Evolutionary conservation across 257 asterid genomes (phyloP).

Genomic region (Verbascum thapsus): DNA sequence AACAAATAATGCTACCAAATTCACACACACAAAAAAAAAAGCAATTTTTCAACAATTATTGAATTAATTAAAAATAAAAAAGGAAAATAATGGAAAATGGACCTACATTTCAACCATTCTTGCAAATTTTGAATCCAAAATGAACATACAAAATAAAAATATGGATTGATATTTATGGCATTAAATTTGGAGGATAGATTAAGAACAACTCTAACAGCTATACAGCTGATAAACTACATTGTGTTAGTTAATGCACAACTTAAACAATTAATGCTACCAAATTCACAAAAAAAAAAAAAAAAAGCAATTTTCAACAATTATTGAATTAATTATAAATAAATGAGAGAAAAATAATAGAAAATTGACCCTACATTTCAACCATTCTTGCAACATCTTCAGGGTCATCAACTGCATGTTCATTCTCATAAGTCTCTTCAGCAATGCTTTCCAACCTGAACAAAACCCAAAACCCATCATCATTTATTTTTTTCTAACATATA

Average conservation of each 20-base stretch:
- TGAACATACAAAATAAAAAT: background rate
- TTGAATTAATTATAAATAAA: conserved; percentile 11
- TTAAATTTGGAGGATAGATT: conserved; percentile 51
- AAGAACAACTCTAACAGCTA: background rate
- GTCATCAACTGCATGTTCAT: conserved; percentile 76
- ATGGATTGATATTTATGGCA: conserved; percentile 10
- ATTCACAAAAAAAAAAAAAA: conserved; percentile 32
- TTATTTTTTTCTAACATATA: background rate
- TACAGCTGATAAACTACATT: background rate
- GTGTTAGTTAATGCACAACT: conserved; percentile 36
- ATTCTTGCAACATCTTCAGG: conserved; percentile 84
- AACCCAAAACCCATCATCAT: conserved; percentile 21
- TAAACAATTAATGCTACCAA: conserved; percentile 13
- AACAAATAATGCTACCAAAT: conserved; percentile 27
- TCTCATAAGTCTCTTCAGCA: conserved; percentile 59
- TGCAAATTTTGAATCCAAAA: conserved; percentile 51
- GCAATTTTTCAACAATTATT: conserved; percentile 21
- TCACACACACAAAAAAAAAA: no score
- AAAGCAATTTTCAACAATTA: conserved; percentile 25
- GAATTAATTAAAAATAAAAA: conserved; percentile 11
- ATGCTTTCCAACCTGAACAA: conserved; percentile 59
- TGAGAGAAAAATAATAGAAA: conserved; percentile 8
- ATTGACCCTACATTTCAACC: conserved; percentile 76
- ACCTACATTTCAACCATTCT: conserved; percentile 81
- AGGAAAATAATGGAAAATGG: conserved; percentile 8